These are phyloP conservation scores for Lactarius trivialis DNA, from an alignment of 768 basidiomycete genomes.

Conservation along the genomic window DNA sequence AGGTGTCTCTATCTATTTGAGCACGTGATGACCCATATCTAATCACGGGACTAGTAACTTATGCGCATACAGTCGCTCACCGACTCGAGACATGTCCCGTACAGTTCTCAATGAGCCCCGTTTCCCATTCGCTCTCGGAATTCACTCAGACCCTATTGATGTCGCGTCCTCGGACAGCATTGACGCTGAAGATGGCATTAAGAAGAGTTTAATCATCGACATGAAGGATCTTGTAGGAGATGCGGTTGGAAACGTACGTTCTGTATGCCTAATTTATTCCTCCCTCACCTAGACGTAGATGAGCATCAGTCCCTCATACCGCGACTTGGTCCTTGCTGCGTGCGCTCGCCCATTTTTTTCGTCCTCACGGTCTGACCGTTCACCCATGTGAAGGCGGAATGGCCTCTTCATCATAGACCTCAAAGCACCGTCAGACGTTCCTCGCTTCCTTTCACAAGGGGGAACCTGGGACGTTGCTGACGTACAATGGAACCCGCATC, in stretches of 20 bases:
- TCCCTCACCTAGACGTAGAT: slow-evolving; percentile 42
- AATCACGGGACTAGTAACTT: not conserved
- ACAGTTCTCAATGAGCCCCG: not conserved
- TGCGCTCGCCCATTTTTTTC: slow-evolving; percentile 34
- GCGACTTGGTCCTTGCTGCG: slow-evolving; percentile 90
- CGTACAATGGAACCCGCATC: slow-evolving; percentile 89
- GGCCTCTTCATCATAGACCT: slow-evolving; percentile 95
- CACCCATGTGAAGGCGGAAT: slow-evolving; percentile 47
- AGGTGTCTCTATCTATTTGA: not conserved
- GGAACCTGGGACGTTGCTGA: slow-evolving; percentile 95
- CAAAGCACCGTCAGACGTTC: slow-evolving; percentile 76
- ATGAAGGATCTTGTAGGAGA: slow-evolving; percentile 77
- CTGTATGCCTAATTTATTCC: not conserved
- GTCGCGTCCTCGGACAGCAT: slow-evolving; percentile 1
- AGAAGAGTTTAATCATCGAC: slow-evolving; percentile 61
- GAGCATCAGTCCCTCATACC: slow-evolving; percentile 83
- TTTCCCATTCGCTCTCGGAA: not conserved
- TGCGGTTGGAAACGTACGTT: slow-evolving; percentile 74
- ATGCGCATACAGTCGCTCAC: not conserved
- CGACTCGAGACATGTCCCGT: slow-evolving; percentile 1
- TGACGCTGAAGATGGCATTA: slow-evolving; percentile 48
- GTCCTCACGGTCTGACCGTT: not conserved
- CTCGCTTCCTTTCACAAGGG: slow-evolving; percentile 92
- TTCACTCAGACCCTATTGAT: not conserved
- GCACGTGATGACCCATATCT: not conserved